Base-by-base conservation (phyloP, 108 stramenopile genomes). In the Conticribra guillardii region DNA sequence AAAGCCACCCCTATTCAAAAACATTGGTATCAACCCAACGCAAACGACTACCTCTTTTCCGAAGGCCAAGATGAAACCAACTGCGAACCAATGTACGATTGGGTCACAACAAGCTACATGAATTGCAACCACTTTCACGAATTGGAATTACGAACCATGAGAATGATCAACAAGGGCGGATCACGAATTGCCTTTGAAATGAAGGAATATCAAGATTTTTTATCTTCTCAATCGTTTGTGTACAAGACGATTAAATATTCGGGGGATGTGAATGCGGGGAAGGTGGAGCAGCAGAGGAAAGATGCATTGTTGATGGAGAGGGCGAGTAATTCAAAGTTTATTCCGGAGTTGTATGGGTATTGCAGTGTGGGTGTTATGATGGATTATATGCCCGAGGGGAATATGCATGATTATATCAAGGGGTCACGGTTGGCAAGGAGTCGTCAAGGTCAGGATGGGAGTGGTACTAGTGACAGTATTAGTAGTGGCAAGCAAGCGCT, bases 371-470 rank as follows among this genome's bases (percentile, higher is more conserved):
- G 71, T 3, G 70, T 81, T 19, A 48, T 81, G 55, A 81, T 78
- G 75, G 80, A 81, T 59, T 78, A 37, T 49, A 77, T 77, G 75
- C 80, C 75, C 0, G 80, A 81, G 46, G 75, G 76, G 4, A 77
- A 73, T 51, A 81, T 73, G 75, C 64, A 72, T 28, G 76, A 72
- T 53, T 78, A 78, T 24, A 58, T 80, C 47, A 80, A 80, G 60
- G 79, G 71, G 5, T 34, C 57, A 8, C 37, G 79, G 51, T 58
- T 80, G 52, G 51, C 65, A 15, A 50, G n/a, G n/a, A n/a, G 60
- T 44, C 64, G 71, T 5, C 61, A 30, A 23, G 2, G 27, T 24
- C 31, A 64, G 22, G 49, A 47, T 15, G 49, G 17, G 1, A 46
- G 50, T 51, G 63, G 63, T 3, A 47, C 50, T 22, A 47, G 32